These are phyloP conservation scores for Lyophyllum shimeji DNA, from an alignment of 768 basidiomycete species.

Conservation along the genomic window DNA sequence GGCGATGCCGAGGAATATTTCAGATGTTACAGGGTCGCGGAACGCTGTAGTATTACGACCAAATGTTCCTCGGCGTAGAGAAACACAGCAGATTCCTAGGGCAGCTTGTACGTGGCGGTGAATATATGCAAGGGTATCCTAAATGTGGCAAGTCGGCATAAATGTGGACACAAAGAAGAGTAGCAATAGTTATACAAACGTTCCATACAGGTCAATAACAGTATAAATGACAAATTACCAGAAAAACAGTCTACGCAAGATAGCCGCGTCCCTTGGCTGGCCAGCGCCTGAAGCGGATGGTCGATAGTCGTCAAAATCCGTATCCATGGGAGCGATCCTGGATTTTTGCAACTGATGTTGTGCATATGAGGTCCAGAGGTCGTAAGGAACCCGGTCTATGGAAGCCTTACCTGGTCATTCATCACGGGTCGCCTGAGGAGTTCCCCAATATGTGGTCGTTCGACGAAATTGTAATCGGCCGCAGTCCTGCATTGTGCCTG, in stretches of 20 bases:
- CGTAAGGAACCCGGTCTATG: not conserved
- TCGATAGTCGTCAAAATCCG: slow-evolving; percentile 41
- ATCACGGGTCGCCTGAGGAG: slow-evolving; percentile 63
- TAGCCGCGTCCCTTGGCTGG: slow-evolving; percentile 40
- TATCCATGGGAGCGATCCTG: slow-evolving; percentile 54
- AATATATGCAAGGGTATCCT: slow-evolving; percentile 2
- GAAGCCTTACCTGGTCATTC: slow-evolving; percentile 59
- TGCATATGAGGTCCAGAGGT: slow-evolving; percentile 5
- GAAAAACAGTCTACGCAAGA: slow-evolving; percentile 53
- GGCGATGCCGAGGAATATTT: too few relatives aligned
- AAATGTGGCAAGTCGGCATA: not conserved
- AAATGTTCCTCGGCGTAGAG: not conserved
- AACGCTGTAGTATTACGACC: too few relatives aligned
- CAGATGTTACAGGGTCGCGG: too few relatives aligned
- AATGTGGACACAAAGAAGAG: not conserved
- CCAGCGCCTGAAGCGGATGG: slow-evolving; percentile 19
- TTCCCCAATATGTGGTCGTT: slow-evolving; percentile 51
- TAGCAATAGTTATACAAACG: not conserved
- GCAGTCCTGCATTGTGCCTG: slow-evolving; percentile 71
- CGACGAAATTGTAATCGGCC: slow-evolving; percentile 60
- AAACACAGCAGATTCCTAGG: not conserved
- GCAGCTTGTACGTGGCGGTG: not conserved
- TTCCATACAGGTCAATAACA: not conserved
- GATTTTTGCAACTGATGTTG: slow-evolving; percentile 60
- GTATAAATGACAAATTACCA: slow-evolving; percentile 26